These are phyloP conservation scores for Ensete ventricosum DNA, from an alignment of 176 grass and related monocot species.

Conservation along the genomic window DNA sequence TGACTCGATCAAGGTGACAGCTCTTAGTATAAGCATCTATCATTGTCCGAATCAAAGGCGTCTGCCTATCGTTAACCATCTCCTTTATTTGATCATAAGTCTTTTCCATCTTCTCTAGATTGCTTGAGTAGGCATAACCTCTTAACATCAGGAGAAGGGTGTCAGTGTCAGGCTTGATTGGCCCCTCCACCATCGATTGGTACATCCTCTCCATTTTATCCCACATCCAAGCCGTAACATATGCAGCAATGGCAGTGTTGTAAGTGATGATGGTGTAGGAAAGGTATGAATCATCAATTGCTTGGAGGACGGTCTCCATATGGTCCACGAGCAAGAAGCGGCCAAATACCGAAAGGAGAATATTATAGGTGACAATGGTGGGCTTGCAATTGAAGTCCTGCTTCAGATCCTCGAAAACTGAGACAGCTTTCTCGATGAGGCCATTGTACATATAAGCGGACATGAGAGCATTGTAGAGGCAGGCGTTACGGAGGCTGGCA, in stretches of 20 bases:
- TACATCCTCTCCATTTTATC: constrained; percentile 62
- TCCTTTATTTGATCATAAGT: constrained; percentile 45
- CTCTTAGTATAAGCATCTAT: constrained; percentile 73
- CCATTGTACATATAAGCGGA: constrained; percentile 68
- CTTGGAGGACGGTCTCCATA: constrained; percentile 52
- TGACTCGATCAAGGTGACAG: constrained; percentile 37
- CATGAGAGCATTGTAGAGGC: constrained; percentile 84
- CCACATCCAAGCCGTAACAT: constrained; percentile 80
- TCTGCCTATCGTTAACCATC: constrained; percentile 23
- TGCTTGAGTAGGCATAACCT: constrained; percentile 56
- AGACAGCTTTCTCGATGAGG: constrained; percentile 33
- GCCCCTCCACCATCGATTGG: constrained; percentile 35
- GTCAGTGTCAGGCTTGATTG: constrained; percentile 44
- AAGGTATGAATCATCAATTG: constrained; percentile 43
- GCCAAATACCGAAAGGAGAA: constrained; percentile 65
- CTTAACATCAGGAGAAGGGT: constrained; percentile 73
- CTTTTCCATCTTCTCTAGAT: constrained; percentile 70
- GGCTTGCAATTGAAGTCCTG: constrained; percentile 38
- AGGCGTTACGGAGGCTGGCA: constrained; percentile 29
- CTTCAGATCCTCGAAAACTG: constrained; percentile 40
- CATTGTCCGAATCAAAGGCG: constrained; percentile 56
- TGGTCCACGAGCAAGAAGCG: constrained; percentile 69
- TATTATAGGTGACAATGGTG: constrained; percentile 67
- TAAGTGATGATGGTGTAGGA: constrained; percentile 48
- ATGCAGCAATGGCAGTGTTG: constrained; percentile 62